Conservation (phyloP, 768 basidiomycete species). For the Epithele typhae region DNA sequence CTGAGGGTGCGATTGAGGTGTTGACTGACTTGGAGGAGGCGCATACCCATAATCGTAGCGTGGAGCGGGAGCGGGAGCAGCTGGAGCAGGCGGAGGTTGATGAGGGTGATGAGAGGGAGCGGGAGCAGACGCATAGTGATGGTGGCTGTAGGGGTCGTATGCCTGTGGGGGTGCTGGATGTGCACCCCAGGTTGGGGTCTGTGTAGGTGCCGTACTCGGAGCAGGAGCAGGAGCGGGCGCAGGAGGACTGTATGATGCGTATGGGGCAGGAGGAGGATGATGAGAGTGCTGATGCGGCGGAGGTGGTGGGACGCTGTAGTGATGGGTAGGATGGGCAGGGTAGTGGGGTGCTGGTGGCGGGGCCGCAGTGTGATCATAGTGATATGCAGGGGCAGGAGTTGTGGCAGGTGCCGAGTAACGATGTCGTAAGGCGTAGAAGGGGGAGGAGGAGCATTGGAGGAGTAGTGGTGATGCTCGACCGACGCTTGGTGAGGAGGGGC, state of each 20-base stretch:
- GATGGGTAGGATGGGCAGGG: slow-evolving; percentile 8
- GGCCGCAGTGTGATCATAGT: slow-evolving; percentile 23
- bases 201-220: slow-evolving; percentile 15
- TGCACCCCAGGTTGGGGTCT: slow-evolving; percentile 12
- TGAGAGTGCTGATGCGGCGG: slow-evolving; percentile 9
- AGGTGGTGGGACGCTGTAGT: slow-evolving; percentile 17
- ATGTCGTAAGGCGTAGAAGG: slow-evolving; percentile 20
- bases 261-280: slow-evolving; percentile 12
- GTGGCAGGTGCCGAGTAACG: slow-evolving; percentile 16
- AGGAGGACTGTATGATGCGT: slow-evolving; percentile 13
- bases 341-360: slow-evolving; percentile 18
- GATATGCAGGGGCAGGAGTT: slow-evolving; percentile 13
- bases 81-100: slow-evolving; percentile 20
- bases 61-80: slow-evolving; percentile 18
- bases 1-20: slow-evolving; percentile 9
- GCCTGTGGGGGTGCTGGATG: slow-evolving; percentile 8
- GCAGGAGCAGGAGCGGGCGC: slow-evolving; percentile 17
- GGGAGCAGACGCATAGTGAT: slow-evolving; percentile 18
- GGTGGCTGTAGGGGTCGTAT: slow-evolving; percentile 28
- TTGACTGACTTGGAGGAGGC: slow-evolving; percentile 16
- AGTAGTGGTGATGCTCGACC: slow-evolving; percentile 13
- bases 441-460: slow-evolving; percentile 9
- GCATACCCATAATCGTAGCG: slow-evolving; percentile 12
- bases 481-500: slow-evolving; percentile 6
- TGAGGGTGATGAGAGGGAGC: slow-evolving; percentile 18